A percentile compares a stretch with the other conserved stretches of the same genome.
phyloP scores from a whole-genome alignment of 1,284 basidiomycete genomes.

The Flammula alnicola region DNA sequence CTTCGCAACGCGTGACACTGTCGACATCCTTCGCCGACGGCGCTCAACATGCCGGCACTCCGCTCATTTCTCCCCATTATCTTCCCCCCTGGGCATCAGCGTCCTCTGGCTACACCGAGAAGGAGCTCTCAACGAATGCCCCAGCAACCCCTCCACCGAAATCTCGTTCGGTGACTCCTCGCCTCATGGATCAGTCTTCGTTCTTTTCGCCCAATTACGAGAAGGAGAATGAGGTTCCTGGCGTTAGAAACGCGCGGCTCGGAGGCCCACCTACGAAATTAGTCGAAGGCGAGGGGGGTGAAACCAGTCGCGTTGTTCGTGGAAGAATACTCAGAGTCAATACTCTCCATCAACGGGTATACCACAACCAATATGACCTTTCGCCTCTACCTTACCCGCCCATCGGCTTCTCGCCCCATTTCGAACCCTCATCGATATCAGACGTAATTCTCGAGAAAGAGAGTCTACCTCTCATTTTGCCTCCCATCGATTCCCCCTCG shows the following conservation, averaged over 20 bases:
- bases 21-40: conserved; percentile 3
- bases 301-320: conserved; percentile 12
- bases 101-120: conserved; percentile 1
- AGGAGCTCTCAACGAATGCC: conserved; percentile 15
- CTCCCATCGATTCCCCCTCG: conserved; percentile 10
- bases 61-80: no score
- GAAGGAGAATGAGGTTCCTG: conserved; percentile 2
- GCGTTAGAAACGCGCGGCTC: neutral
- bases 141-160: conserved; percentile 8
- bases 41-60: conserved; percentile 2
- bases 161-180: conserved; percentile 9
- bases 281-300: conserved; percentile 11
- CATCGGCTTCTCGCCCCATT: conserved; percentile 4
- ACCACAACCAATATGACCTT: conserved; percentile 19
- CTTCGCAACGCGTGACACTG: neutral
- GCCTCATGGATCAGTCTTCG: conserved; percentile 2
- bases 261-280: neutral
- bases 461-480: conserved; percentile 9
- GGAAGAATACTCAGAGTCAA: conserved; percentile 15
- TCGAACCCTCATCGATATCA: neutral
- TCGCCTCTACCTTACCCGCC: conserved; percentile 14
- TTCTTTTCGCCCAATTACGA: neutral
- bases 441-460: conserved; percentile 12
- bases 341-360: conserved; percentile 22
- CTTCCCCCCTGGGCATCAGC: neutral